A percentile compares a stretch with the other conserved stretches of the same genome.
Evolutionary conservation across 1,284 basidiomycete species (phyloP).

Genomic region (Volvariella surrecta): DNA sequence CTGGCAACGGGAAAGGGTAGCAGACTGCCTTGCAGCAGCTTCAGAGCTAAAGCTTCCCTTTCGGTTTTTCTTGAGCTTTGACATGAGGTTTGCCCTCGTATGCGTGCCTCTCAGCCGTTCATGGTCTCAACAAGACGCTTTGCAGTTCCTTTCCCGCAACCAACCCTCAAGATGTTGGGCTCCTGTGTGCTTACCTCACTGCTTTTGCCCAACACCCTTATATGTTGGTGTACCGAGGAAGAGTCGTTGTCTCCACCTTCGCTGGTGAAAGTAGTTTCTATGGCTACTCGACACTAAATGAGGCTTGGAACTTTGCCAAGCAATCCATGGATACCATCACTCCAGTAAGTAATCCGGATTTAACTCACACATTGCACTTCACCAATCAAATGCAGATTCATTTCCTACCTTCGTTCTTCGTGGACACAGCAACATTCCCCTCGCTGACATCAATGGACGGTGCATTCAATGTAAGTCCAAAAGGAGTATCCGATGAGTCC

Average conservation of each 20-base stretch:
- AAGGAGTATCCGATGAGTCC: conserved; percentile 1
- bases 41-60: too few species aligned
- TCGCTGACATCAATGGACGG: conserved; percentile 46
- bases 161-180: conserved; percentile 52
- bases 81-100: conserved; percentile 51
- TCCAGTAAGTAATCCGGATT: too few species aligned
- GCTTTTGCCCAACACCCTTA: too few species aligned
- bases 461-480: conserved; percentile 44
- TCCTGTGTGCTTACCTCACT: conserved; percentile 42
- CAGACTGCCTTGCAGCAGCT: too few species aligned
- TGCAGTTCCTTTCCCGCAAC: conserved; percentile 44
- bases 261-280: conserved; percentile 71
- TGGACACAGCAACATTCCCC: conserved; percentile 47
- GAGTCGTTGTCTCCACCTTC: conserved; percentile 71
- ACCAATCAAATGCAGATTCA: too few species aligned
- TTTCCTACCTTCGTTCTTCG: conserved; percentile 63
- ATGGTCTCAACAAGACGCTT: conserved; percentile 6
- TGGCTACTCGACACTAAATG: conserved; percentile 40
- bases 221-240: conserved; percentile 48
- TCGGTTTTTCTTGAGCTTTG: conserved; percentile 18
- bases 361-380: too few species aligned
- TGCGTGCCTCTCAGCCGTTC: background rate
- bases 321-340: conserved; percentile 37
- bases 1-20: conserved; percentile 58
- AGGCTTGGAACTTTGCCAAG: conserved; percentile 57